Conservation (phyloP, 192 early-diverging fungal genomes). For the Entomortierella chlamydospora region DNA sequence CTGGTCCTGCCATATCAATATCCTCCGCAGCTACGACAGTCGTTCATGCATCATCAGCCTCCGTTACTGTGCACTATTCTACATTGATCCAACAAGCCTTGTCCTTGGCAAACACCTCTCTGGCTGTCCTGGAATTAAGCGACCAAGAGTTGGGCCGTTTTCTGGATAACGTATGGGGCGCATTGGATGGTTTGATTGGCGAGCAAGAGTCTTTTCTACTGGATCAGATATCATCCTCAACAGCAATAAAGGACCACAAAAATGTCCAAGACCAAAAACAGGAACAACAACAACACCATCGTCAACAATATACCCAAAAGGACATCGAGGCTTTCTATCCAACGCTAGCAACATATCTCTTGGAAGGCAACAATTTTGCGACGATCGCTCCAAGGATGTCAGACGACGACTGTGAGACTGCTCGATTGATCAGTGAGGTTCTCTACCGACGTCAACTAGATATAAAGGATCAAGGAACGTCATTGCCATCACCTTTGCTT, state of each 20-base stretch:
- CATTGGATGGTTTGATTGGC: conserved; percentile 18
- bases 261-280: not conserved
- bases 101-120: conserved; percentile 1
- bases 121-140: conserved; percentile 2
- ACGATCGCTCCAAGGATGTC: conserved; percentile 20
- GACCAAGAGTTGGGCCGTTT: conserved; percentile 20
- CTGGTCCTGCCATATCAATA: no score
- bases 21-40: not conserved
- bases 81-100: conserved; percentile 19
- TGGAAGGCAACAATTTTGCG: conserved; percentile 22
- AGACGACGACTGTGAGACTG: conserved; percentile 47
- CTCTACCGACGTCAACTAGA: conserved; percentile 24
- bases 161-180: conserved; percentile 25
- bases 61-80: conserved; percentile 4
- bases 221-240: not conserved
- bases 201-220: conserved; percentile 26
- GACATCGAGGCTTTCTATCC: conserved; percentile 16
- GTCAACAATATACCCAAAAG: not conserved
- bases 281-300: not conserved
- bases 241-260: not conserved
- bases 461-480: not conserved
- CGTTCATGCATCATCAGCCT: not conserved
- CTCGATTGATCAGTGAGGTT: conserved; percentile 31
- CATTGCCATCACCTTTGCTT: not conserved
- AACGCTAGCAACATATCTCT: conserved; percentile 17